Evolutionary conservation across 2,329 filamentous ascomycete genomes (phyloP), one percentile per base, ranked within the genome.

Genomic region (Fusarium sp.): DNA sequence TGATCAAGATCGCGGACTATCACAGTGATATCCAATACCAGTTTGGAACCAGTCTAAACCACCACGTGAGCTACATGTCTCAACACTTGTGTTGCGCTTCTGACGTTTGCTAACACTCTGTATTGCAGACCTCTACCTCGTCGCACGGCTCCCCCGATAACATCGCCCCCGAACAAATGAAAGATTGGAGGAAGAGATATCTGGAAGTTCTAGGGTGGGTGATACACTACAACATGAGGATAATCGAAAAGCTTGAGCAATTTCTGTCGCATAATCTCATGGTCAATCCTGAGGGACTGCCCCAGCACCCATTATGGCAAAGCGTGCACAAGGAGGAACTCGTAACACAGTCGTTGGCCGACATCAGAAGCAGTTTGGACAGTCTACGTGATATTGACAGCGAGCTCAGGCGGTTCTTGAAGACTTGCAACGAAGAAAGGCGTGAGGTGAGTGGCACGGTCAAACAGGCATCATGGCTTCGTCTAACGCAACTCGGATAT

Each of bases 121-220:
- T 25, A 15, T 42, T 25, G 5, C 19, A 57, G 53, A 51, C 31
- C 19, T 31, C 48, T 15, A 29, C 6, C 2, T 10, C 25, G 2
- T 24, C 19, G 26, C 10, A 15, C 9, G 19, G 13, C 2, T 12
- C 35, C 4, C 32, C 24, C 0, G 24, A 26, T 3, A 36, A 32
- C 6, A 45, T 29, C 1, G 38, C 42, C 6, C 3, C 36, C 3
- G n/a, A 53, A 2, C 11, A 36, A 8, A 10, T 43, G 4, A 5
- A 53, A 10, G 11, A 28, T 0, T 60, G 64, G 64, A 43, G 28
- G 2, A 47, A 25, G 6, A 25, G 42, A 9, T 49, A 42, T 3
- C 28, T 25, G 1, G 19, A 38, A 2, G n/a, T 25, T 5, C 1
- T 48, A 1, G 12, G 39, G 2, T 15, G 6, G 13, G 45, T 48